Conservation (phyloP, 345 rosid species). For the Carallia brachiata region DNA sequence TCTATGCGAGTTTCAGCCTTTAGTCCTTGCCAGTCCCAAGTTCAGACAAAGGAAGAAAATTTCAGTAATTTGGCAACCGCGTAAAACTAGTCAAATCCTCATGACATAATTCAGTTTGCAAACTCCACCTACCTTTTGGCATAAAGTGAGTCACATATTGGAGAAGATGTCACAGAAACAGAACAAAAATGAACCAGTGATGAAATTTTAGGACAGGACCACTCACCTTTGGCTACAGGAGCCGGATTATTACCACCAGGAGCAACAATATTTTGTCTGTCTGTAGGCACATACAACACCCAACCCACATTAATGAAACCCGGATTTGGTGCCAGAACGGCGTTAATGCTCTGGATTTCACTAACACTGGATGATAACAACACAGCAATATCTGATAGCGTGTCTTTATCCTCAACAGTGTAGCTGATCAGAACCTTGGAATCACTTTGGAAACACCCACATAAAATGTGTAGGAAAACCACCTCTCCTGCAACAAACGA, state of each 20-base stretch:
- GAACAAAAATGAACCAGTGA: too few relatives aligned
- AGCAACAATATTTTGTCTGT: background rate
- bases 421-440: constrained; percentile 48
- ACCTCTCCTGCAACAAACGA: constrained; percentile 3
- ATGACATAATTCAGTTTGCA: too few relatives aligned
- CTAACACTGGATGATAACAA: constrained; percentile 30
- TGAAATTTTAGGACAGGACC: background rate
- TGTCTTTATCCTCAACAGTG: constrained; percentile 55
- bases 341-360: constrained; percentile 37
- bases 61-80: too few relatives aligned
- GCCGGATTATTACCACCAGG: constrained; percentile 16
- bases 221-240: constrained; percentile 24
- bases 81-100: too few relatives aligned
- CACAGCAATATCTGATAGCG: constrained; percentile 33
- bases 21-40: too few relatives aligned
- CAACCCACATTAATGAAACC: constrained; percentile 28
- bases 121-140: too few relatives aligned
- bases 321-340: constrained; percentile 16
- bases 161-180: too few relatives aligned
- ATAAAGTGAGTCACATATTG: too few relatives aligned
- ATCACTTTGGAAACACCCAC: constrained; percentile 44
- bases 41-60: too few relatives aligned
- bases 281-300: constrained; percentile 52
- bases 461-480: constrained; percentile 40
- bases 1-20: too few relatives aligned